Evolutionary conservation across 2,329 filamentous ascomycete genomes (phyloP).

Genomic region (Beauveria rudraprayagi): DNA sequence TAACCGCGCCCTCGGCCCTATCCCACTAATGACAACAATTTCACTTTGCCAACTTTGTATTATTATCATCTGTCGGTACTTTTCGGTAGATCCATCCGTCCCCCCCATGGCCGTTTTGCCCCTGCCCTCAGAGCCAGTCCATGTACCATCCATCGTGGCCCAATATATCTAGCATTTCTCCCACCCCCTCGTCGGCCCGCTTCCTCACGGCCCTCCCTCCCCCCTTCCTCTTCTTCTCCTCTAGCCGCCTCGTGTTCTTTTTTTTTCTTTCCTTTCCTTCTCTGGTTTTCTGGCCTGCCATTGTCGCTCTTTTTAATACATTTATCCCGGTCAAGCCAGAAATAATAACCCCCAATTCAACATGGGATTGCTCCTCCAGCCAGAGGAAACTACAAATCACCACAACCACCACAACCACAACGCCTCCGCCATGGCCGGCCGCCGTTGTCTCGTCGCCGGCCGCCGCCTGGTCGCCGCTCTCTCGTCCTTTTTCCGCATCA

Average conservation of each 20-base stretch:
- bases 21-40: not conserved
- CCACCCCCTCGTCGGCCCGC: not conserved
- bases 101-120: not conserved
- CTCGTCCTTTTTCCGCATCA: conserved; percentile 7
- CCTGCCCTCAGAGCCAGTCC: not conserved
- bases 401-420: not conserved
- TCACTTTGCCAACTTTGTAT: no score
- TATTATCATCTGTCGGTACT: no score
- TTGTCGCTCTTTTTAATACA: no score
- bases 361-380: conserved; percentile 4
- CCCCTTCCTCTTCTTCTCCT: not conserved
- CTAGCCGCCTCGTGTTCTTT: not conserved
- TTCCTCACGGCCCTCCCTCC: not conserved
- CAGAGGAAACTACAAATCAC: not conserved
- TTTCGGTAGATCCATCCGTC: not conserved
- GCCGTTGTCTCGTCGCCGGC: not conserved
- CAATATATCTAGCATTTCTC: not conserved
- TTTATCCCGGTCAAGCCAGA: no score
- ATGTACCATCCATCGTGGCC: not conserved
- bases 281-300: not conserved
- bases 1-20: not conserved
- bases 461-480: not conserved
- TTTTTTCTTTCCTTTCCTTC: not conserved
- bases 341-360: not conserved
- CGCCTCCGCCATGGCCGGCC: not conserved